phyloP scores from a whole-genome alignment of 371 early-diverging fungal genomes.

The Parasitella parasitica region DNA sequence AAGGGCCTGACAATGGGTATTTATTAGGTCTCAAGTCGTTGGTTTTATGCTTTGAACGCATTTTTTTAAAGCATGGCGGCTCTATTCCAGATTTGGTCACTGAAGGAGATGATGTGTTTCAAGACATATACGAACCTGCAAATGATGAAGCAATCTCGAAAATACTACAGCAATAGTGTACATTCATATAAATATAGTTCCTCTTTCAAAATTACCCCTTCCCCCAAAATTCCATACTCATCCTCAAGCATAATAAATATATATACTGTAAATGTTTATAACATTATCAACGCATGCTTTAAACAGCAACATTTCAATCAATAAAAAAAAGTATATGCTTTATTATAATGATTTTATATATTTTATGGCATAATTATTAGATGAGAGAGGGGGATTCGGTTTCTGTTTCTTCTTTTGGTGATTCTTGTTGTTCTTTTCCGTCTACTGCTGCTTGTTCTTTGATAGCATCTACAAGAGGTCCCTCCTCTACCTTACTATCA shows the following conservation, averaged over 20 bases:
- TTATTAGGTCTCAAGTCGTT: slow-evolving; percentile 72
- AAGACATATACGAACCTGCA: slow-evolving; percentile 30
- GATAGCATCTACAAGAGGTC: background rate
- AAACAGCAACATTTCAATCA: background rate
- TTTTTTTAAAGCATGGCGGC: slow-evolving; percentile 52
- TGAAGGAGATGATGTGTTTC: slow-evolving; percentile 28
- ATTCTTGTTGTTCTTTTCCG: background rate
- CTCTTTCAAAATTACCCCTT: background rate
- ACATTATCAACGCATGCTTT: background rate
- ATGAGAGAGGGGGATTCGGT: slow-evolving; percentile 9
- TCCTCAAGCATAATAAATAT: too few species aligned
- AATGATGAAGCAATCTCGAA: slow-evolving; percentile 18
- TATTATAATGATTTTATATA: background rate
- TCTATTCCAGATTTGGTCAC: slow-evolving; percentile 23
- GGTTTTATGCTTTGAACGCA: slow-evolving; percentile 65
- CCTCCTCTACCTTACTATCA: slow-evolving; percentile 10
- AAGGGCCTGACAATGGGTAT: slow-evolving; percentile 73
- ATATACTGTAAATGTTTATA: background rate
- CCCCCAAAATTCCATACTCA: too few species aligned
- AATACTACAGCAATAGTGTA: background rate
- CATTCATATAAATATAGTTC: background rate
- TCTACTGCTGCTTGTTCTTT: slow-evolving; percentile 2
- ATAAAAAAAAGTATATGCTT: background rate
- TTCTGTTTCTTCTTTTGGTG: background rate
- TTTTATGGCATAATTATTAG: slow-evolving; percentile 1